Evolutionary conservation across 1,139 yeast genomes (phyloP), one percentile per base, ranked within the genome.

Genomic region (Yamadazyma oceani): DNA sequence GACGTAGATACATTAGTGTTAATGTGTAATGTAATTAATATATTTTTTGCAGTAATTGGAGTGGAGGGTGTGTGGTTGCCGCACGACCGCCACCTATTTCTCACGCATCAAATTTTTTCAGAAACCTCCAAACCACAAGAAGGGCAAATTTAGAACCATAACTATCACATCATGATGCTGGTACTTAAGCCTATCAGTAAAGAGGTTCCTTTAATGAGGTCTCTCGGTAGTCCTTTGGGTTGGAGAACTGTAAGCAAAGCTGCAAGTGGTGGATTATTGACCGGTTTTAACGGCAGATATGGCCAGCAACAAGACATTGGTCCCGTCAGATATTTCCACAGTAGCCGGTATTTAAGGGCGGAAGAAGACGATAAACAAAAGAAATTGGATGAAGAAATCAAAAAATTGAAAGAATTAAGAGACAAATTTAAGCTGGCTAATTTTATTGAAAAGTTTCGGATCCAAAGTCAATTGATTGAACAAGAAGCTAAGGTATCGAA

Each of bases 401-500:
- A 39, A 35, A 51, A 49, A 34, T 37, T 54, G 13, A 51, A 53
- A 37, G 50, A 59, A 30, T 46, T 62, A 19, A 57, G 57, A 39
- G 59, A 58, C 16, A 43, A 41, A 24, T 56, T 55, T 42, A 46
- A 50, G 24, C 41, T 51, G 10, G 60, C 66, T 7, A 55, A 58
- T n/a, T 53, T 61, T 38, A 44, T 62, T 31, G 64, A 59, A 30
- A 54, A 51, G 37, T 43, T 60, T 35, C 49, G 50, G 38, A 44
- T 63, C 30, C 56, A 53, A 23, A 46, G 58, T 10, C 50, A 57
- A 38, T 43, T 63, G 5, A 44, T 53, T 23, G 54, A 55, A 32
- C 66, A 60, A 39, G 66, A 62, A 40, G 41, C 47, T 34, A 42
- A 51, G 42, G 48, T 61, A 8, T 46, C 60, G 3, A 49, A 51